phyloP scores from a whole-genome alignment of 148 eudicot genomes.

The Amaranthus cruentus region DNA sequence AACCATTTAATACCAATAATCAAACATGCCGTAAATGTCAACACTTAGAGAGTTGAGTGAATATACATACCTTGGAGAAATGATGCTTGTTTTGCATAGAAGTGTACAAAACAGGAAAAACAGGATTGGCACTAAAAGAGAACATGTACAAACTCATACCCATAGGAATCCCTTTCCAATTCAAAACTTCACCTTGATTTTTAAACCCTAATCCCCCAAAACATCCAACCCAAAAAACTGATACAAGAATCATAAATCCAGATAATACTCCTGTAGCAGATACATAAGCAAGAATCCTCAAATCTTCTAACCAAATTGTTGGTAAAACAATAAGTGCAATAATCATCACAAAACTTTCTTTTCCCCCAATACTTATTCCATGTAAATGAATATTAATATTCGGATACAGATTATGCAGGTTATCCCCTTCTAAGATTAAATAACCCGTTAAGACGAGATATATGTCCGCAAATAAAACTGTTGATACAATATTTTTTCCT shows the following conservation, averaged over 20 bases:
- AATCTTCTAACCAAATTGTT: slow-evolving; percentile 35
- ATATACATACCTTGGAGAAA: slow-evolving; percentile 30
- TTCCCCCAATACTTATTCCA: slow-evolving; percentile 23
- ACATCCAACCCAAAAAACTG: slow-evolving; percentile 37
- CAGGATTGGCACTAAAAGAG: slow-evolving; percentile 46
- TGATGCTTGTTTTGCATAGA: slow-evolving; percentile 41
- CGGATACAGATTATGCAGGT: slow-evolving; percentile 38
- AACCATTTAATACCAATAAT: too few relatives aligned
- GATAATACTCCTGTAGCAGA: slow-evolving; percentile 44
- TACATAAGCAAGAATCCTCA: slow-evolving; percentile 36
- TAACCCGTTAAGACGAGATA: slow-evolving; percentile 44
- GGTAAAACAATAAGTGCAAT: slow-evolving; percentile 38
- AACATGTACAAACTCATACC: slow-evolving; percentile 47
- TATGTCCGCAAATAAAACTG: slow-evolving; percentile 33
- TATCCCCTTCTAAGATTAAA: slow-evolving; percentile 52
- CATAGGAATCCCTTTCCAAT: slow-evolving; percentile 37
- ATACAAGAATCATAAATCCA: slow-evolving; percentile 21
- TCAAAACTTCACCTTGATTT: slow-evolving; percentile 31
- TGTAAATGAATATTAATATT: slow-evolving; percentile 5
- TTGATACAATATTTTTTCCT: slow-evolving; percentile 36
- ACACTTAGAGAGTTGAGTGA: too few relatives aligned
- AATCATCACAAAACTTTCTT: slow-evolving; percentile 32
- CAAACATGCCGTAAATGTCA: too few relatives aligned
- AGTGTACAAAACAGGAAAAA: slow-evolving; percentile 43
- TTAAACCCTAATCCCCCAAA: slow-evolving; percentile 44